phyloP scores from a whole-genome alignment of 257 asterid genomes.

The Lycium ferocissimum region DNA sequence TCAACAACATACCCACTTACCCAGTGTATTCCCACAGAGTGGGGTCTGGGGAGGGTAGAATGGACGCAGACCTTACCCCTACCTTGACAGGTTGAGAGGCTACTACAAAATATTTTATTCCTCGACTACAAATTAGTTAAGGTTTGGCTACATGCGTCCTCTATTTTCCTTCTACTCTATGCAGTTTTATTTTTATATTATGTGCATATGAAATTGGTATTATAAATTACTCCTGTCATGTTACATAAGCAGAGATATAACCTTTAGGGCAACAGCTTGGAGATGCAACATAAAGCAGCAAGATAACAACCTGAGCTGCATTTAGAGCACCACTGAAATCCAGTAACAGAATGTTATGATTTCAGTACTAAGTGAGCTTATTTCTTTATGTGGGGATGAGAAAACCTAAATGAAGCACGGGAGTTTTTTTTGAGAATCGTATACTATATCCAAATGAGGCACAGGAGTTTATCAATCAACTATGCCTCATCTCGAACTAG shows the following conservation, averaged over 20 bases:
- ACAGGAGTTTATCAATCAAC: constrained; percentile 12
- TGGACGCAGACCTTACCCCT: too few relatives aligned
- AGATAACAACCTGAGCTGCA: background rate
- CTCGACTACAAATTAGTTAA: background rate
- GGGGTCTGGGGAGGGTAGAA: too few relatives aligned
- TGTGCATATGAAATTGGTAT: background rate
- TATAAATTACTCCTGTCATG: background rate
- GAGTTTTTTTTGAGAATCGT: background rate
- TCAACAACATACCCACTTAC: too few relatives aligned
- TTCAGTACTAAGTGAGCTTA: background rate
- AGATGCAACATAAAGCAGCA: background rate
- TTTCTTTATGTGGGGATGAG: constrained; percentile 1
- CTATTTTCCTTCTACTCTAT: background rate
- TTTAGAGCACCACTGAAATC: background rate
- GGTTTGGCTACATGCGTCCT: background rate
- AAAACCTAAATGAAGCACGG: background rate
- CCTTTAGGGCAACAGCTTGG: background rate
- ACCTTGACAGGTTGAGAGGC: too few relatives aligned
- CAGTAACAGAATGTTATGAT: background rate
- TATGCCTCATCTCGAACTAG: background rate
- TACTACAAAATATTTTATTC: background rate
- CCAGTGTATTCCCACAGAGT: too few relatives aligned
- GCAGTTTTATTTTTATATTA: background rate
- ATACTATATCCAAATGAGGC: too few relatives aligned
- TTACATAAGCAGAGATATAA: background rate